These are phyloP conservation scores for Herpetomonas samuelpessoai DNA, from an alignment of 208 protist genomes.

Conservation along the genomic window DNA sequence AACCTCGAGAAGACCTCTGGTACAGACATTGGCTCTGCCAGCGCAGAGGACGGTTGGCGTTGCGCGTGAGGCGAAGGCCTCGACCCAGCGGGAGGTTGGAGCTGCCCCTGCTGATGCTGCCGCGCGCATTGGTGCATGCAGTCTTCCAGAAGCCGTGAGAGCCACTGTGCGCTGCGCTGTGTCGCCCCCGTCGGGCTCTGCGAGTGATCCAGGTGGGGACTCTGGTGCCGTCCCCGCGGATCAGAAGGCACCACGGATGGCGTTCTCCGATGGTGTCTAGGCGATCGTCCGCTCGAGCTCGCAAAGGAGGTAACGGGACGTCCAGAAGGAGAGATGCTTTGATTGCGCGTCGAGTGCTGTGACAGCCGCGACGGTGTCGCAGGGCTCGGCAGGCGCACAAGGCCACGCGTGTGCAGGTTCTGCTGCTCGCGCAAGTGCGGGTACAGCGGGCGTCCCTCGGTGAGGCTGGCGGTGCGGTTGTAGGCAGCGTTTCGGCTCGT, in stretches of 20 bases:
- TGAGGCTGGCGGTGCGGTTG: neutral
- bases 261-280: too few species aligned
- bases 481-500: neutral
- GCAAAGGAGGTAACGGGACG: neutral
- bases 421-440: neutral
- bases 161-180: slow-evolving; percentile 17
- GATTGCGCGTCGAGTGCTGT: neutral
- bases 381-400: neutral
- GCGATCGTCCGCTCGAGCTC: neutral
- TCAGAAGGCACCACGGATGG: too few species aligned
- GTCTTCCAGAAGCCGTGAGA: slow-evolving; percentile 18
- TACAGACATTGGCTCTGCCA: neutral
- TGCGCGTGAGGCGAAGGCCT: too few species aligned
- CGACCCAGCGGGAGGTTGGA: neutral
- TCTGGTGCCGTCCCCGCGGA: too few species aligned
- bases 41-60: too few species aligned
- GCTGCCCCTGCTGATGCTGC: neutral
- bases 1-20: neutral
- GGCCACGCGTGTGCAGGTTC: neutral
- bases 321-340: too few species aligned
- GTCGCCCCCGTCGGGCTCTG: neutral
- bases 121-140: neutral
- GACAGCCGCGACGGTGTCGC: neutral
- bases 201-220: too few species aligned
- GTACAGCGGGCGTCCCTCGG: neutral